A percentile compares a stretch with the other conserved stretches of the same genome.
Conservation (phyloP, 2,329 filamentous ascomycete genomes). For the Chaetomiaceae sp. region DNA sequence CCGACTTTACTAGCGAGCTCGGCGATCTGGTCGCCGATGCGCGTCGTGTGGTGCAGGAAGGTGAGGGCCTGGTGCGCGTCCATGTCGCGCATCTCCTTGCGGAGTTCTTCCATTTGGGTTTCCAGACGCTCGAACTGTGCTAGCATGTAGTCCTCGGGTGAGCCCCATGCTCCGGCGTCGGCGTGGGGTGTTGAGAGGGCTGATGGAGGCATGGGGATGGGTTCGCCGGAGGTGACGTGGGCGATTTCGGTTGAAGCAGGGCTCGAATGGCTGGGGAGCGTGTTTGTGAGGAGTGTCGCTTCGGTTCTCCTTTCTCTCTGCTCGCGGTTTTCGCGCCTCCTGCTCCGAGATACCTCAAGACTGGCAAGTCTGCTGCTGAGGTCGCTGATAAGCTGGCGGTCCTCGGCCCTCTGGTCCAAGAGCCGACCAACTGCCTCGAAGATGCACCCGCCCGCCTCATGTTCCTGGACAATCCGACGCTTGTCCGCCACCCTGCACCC, state of each 20-base stretch:
- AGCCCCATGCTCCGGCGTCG: slow-evolving; percentile 34
- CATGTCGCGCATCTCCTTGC: slow-evolving; percentile 53
- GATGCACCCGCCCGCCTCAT: slow-evolving; percentile 43
- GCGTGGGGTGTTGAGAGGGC: too few species aligned
- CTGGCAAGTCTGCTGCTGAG: slow-evolving; percentile 30
- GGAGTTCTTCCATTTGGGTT: slow-evolving; percentile 52
- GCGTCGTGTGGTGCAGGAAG: slow-evolving; percentile 58
- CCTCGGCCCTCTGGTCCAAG: slow-evolving; percentile 45
- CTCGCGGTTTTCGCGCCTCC: slow-evolving; percentile 21
- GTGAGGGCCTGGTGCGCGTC: slow-evolving; percentile 58
- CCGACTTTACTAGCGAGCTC: slow-evolving; percentile 55
- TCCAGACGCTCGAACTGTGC: slow-evolving; percentile 49
- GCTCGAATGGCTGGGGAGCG: neutral
- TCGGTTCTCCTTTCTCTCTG: slow-evolving; percentile 22
- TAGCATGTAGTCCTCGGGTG: slow-evolving; percentile 40
- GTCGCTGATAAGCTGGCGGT: slow-evolving; percentile 38
- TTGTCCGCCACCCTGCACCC: slow-evolving; percentile 43
- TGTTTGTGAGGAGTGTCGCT: slow-evolving; percentile 15
- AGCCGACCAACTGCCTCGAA: slow-evolving; percentile 48
- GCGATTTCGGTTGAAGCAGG: neutral
- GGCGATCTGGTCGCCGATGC: slow-evolving; percentile 58
- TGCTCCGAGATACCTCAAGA: slow-evolving; percentile 40
- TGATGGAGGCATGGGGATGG: neutral
- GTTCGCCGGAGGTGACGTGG: neutral
- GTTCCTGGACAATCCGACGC: slow-evolving; percentile 40